These are phyloP conservation scores for Saccharum hybrid DNA, from an alignment of 202 grass and related monocot species.

Conservation along the genomic window DNA sequence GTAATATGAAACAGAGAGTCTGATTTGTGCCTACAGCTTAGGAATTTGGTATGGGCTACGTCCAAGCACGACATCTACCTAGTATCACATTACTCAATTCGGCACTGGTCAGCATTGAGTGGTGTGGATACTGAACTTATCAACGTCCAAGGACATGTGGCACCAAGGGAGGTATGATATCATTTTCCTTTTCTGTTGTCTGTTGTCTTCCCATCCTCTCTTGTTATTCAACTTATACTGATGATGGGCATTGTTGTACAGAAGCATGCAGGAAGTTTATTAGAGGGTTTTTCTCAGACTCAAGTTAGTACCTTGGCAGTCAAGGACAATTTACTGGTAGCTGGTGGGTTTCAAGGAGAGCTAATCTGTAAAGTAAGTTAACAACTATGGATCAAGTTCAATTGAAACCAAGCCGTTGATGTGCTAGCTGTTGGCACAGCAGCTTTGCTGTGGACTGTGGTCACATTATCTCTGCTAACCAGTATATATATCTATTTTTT, in stretches of 20 bases:
- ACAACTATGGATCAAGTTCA: constrained; percentile 32
- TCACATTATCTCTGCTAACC: constrained; percentile 21
- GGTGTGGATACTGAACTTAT: constrained; percentile 72
- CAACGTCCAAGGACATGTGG: constrained; percentile 89
- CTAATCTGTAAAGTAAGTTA: constrained; percentile 91
- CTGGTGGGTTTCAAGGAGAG: constrained; percentile 96
- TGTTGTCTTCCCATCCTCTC: neutral
- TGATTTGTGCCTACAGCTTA: constrained; percentile 66
- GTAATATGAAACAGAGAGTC: constrained; percentile 30
- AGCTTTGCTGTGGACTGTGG: neutral
- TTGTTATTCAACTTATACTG: constrained; percentile 34
- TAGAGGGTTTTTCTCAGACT: constrained; percentile 93
- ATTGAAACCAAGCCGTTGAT: constrained; percentile 8
- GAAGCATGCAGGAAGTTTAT: constrained; percentile 88
- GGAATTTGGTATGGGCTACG: constrained; percentile 97
- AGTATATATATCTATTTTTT: neutral
- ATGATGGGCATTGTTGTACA: constrained; percentile 51
- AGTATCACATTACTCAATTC: constrained; percentile 77
- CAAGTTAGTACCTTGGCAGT: constrained; percentile 96
- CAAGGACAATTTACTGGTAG: constrained; percentile 90
- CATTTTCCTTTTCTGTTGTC: neutral
- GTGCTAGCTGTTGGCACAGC: constrained; percentile 8
- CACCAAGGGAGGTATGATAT: constrained; percentile 67
- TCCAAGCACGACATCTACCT: constrained; percentile 94
- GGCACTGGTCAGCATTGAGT: constrained; percentile 90